These are phyloP conservation scores for Protomyces lactucae-debilis DNA, from an alignment of 1,139 yeast species.

Conservation along the genomic window DNA sequence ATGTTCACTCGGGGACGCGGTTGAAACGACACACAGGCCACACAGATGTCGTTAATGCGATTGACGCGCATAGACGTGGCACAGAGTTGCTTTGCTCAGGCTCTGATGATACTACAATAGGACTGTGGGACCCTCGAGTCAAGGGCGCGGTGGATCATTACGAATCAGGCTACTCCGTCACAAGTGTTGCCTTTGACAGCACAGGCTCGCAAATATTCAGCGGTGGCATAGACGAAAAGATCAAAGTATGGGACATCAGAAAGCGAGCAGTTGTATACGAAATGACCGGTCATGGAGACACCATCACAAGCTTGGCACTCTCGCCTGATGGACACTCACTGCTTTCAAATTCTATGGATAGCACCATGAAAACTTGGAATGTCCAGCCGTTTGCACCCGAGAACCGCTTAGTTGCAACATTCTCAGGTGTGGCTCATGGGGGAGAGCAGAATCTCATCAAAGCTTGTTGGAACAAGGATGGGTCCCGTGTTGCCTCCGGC, in stretches of 20 bases:
- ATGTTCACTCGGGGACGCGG: slow-evolving; percentile 52
- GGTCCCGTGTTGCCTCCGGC: slow-evolving; percentile 50
- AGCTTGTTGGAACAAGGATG: slow-evolving; percentile 46
- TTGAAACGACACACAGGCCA: slow-evolving; percentile 54
- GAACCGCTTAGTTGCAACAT: slow-evolving; percentile 46
- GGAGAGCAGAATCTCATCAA: slow-evolving; percentile 52
- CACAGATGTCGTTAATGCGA: slow-evolving; percentile 53
- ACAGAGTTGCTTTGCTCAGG: slow-evolving; percentile 48
- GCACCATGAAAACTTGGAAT: slow-evolving; percentile 54
- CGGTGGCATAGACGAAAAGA: slow-evolving; percentile 64
- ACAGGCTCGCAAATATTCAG: slow-evolving; percentile 48
- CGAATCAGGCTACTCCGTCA: slow-evolving; percentile 52
- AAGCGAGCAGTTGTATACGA: slow-evolving; percentile 41
- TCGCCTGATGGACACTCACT: slow-evolving; percentile 49
- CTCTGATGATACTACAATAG: slow-evolving; percentile 60
- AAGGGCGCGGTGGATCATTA: slow-evolving; percentile 45
- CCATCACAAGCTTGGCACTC: slow-evolving; percentile 52
- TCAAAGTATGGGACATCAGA: slow-evolving; percentile 45
- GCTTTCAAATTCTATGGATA: slow-evolving; percentile 57
- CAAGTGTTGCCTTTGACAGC: slow-evolving; percentile 48
- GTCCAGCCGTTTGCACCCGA: slow-evolving; percentile 46
- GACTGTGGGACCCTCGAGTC: slow-evolving; percentile 61
- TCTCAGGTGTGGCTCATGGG: slow-evolving; percentile 56
- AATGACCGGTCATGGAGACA: slow-evolving; percentile 44
- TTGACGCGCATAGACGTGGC: slow-evolving; percentile 41